A percentile compares a stretch with the other conserved stretches of the same genome.
Evolutionary conservation across 148 eudicot genomes (phyloP).

Genomic region (Pharnaceum exiguum): DNA sequence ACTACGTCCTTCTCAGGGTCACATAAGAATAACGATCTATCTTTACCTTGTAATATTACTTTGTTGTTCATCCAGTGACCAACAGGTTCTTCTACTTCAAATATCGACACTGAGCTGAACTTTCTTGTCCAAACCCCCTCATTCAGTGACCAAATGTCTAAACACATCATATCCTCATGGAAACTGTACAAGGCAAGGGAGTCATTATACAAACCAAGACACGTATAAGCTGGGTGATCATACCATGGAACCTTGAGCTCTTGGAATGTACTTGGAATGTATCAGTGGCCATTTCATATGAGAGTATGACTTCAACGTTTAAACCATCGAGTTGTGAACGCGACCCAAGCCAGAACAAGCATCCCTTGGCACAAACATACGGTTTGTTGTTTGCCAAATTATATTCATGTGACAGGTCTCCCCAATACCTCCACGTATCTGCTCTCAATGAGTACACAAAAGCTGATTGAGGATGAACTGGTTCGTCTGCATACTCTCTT

Average conservation of each 20-base stretch:
- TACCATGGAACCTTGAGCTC: conserved; percentile 8
- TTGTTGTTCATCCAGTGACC: conserved; percentile 6
- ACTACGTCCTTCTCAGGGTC: too few relatives aligned
- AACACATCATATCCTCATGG: background rate
- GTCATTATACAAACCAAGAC: conserved; percentile 5
- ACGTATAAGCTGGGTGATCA: background rate
- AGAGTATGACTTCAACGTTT: background rate
- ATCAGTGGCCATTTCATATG: conserved; percentile 10
- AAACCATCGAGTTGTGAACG: too few relatives aligned
- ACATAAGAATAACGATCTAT: too few relatives aligned
- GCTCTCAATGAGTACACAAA: background rate
- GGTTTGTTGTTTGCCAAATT: background rate
- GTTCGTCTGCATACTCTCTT: background rate
- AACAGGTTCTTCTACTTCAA: background rate
- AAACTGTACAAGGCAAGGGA: conserved; percentile 6
- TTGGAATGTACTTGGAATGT: too few relatives aligned
- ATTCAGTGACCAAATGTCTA: background rate
- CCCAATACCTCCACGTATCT: conserved; percentile 10
- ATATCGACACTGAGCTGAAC: background rate
- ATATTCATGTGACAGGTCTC: background rate
- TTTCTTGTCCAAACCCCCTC: conserved; percentile 7
- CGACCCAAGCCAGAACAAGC: conserved; percentile 10
- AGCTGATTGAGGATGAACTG: background rate
- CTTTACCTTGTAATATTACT: background rate
- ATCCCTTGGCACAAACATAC: conserved; percentile 1